Base-by-base conservation (phyloP, 1,284 basidiomycete species). In the Puccinia hordei region DNA sequence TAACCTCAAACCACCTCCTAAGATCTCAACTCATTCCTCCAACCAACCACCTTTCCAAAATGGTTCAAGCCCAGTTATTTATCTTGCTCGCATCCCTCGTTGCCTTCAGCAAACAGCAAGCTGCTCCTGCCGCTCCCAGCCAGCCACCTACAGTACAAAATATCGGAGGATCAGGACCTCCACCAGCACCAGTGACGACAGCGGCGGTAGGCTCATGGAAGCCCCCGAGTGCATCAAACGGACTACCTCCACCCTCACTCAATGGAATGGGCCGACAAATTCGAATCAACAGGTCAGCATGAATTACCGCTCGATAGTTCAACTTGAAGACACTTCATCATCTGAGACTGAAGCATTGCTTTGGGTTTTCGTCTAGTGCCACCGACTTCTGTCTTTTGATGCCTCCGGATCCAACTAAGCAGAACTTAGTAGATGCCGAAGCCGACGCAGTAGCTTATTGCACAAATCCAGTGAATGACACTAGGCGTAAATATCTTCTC, bases 401-500 rank as follows among this genome's bases (percentile, higher is more conserved):
- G 83, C 84, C 84, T 1, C 84, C 84, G 17, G 82, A 85, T 51
- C 83, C 84, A 73, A 82, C 81, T 66, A 83, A 66, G 51, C 49
- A 84, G 77, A 84, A 84, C 71, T 53, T 85, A 33, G 84, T 85
- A 1, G 84, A 84, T 24, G 84, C 84, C 17, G 84, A 84, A 69
- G 83, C 84, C 5, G 61, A 81, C 41, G 84, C 84, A 0, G 84
- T 84, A 15, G 81, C 83, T 15, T 85, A 85, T 82, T 85, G 84
- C 81, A 83, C 81, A 57, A 82, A 84, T 61, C 83, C 84, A 0
- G 73, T 69, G 61, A 85, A 85, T 69, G 82, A 83, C 30, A 83
- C 83, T 0, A 81, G 84, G 6, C 84, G 83, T 75, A 82, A 82
- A 82, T 57, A 22, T 30, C 13, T 33, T 27, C 19, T 38, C n/a